phyloP scores from a whole-genome alignment of 352 stramenopile species.

The Globisporangium polare region DNA sequence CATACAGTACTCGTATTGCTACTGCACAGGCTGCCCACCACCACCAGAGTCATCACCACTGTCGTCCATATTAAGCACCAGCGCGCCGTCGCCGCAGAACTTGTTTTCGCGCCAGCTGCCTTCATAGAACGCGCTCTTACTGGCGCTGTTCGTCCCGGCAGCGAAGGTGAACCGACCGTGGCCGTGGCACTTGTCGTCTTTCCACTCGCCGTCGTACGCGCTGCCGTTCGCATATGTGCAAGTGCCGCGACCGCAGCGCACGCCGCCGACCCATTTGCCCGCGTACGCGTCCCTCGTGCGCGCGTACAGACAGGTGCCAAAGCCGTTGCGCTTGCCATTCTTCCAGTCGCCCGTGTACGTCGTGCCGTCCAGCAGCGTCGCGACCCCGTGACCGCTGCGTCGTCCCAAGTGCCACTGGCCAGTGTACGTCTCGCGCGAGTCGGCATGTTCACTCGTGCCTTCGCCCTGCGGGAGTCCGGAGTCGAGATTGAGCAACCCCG shows the following conservation, averaged over 20 bases:
- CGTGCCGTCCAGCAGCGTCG: constrained; percentile 67
- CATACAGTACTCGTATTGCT: neutral
- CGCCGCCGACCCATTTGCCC: constrained; percentile 82
- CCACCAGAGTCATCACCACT: neutral
- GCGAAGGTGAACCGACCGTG: constrained; percentile 66
- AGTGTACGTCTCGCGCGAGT: constrained; percentile 43
- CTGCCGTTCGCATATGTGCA: constrained; percentile 62
- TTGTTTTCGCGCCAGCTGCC: constrained; percentile 78
- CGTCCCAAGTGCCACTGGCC: constrained; percentile 42
- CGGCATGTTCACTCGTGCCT: constrained; percentile 38
- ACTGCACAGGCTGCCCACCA: neutral
- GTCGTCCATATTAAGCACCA: constrained; percentile 47
- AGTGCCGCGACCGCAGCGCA: constrained; percentile 55
- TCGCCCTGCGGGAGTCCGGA: constrained; percentile 47
- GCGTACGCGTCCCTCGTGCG: constrained; percentile 61
- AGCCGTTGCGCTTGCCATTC: constrained; percentile 81
- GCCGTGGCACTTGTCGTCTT: constrained; percentile 77
- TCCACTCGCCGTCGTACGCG: constrained; percentile 81
- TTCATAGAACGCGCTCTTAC: constrained; percentile 56
- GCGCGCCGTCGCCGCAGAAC: constrained; percentile 66
- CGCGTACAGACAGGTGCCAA: constrained; percentile 58
- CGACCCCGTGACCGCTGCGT: constrained; percentile 47
- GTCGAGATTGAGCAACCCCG: constrained; percentile 27
- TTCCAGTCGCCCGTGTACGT: constrained; percentile 82
- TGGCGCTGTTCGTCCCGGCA: constrained; percentile 3